These are phyloP conservation scores for Solioccasus polychromus DNA, from an alignment of 768 basidiomycete genomes.

Conservation along the genomic window DNA sequence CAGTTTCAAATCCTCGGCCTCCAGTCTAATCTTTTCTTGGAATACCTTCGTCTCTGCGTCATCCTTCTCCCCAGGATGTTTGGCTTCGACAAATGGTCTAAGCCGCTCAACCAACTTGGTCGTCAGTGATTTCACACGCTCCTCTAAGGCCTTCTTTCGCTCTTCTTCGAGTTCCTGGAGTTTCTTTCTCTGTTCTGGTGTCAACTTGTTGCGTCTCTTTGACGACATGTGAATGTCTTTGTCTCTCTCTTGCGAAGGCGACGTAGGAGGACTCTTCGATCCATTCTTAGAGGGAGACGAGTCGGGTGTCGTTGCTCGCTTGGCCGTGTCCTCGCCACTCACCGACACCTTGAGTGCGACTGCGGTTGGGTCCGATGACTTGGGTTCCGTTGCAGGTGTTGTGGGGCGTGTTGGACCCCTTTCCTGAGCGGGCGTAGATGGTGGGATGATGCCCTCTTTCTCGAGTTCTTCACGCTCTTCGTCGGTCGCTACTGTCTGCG, in stretches of 20 bases:
- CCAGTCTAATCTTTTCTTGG: constrained; percentile 69
- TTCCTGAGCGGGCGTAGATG: constrained; percentile 16
- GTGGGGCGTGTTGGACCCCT: constrained; percentile 14
- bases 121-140: constrained; percentile 70
- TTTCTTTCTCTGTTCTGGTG: constrained; percentile 83
- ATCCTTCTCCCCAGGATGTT: constrained; percentile 71
- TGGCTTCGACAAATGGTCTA: constrained; percentile 88
- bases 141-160: constrained; percentile 74
- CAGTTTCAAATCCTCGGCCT: constrained; percentile 93
- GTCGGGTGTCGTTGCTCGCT: constrained; percentile 11
- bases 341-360: constrained; percentile 18
- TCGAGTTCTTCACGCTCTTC: constrained; percentile 91
- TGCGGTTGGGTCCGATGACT: constrained; percentile 11
- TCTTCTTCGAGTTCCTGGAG: constrained; percentile 80
- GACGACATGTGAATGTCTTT: constrained; percentile 32
- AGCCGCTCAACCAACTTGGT: constrained; percentile 81
- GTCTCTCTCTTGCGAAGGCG: constrained; percentile 34
- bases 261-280: constrained; percentile 23
- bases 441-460: constrained; percentile 50
- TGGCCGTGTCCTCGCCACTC: constrained; percentile 18
- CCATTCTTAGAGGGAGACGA: constrained; percentile 18
- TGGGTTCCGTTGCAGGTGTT: constrained; percentile 13
- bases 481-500: constrained; percentile 85
- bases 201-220: constrained; percentile 49
- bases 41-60: constrained; percentile 84